Conservation (phyloP, 148 eudicot species). For the Vaccinium darrowii region DNA sequence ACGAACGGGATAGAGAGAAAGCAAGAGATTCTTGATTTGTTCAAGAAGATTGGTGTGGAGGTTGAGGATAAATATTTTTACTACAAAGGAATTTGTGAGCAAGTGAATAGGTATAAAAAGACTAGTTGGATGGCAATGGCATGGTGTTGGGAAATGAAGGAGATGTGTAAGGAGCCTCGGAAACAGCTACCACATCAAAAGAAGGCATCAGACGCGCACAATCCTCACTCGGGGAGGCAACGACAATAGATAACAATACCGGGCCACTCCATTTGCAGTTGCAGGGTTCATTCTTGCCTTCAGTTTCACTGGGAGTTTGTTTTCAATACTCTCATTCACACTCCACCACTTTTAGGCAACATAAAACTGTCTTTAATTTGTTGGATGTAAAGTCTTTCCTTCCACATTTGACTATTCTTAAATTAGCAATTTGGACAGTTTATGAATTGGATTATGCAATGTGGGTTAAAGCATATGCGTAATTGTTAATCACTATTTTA, state of each 20-base stretch:
- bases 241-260: no score
- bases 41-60: slow-evolving; percentile 32
- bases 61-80: slow-evolving; percentile 40
- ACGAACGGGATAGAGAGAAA: slow-evolving; percentile 14
- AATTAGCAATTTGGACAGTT: neutral
- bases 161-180: neutral
- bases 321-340: slow-evolving; percentile 9
- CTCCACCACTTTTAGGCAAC: slow-evolving; percentile 3
- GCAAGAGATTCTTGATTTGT: slow-evolving; percentile 32
- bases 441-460: no score
- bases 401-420: neutral
- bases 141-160: slow-evolving; percentile 8
- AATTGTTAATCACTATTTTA: no score
- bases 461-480: no score
- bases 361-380: neutral
- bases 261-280: neutral
- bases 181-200: no score
- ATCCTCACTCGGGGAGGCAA: no score
- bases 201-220: no score
- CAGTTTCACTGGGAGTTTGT: slow-evolving; percentile 2
- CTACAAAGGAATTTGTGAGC: slow-evolving; percentile 40
- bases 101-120: slow-evolving; percentile 24
- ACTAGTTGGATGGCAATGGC: slow-evolving; percentile 9
- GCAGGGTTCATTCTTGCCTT: slow-evolving; percentile 18
- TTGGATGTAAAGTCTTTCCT: no score